Evolutionary conservation across 192 early-diverging fungal species (phyloP).

Genomic region (Entomortierella lignicola): DNA sequence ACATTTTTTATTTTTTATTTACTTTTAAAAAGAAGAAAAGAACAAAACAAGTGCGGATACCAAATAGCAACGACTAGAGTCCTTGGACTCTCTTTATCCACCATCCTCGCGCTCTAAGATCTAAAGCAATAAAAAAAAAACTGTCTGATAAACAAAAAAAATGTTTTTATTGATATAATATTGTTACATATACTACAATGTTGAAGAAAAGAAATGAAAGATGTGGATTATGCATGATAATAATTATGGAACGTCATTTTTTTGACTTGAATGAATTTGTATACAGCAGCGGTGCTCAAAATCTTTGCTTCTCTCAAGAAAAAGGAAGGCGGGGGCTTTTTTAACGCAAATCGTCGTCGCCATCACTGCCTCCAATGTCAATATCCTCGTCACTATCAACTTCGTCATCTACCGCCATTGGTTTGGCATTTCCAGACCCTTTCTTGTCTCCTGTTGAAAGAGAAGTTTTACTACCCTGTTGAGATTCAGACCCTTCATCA

Average conservation of each 20-base stretch:
- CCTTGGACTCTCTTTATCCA: too few species aligned
- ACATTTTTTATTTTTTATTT: constrained; percentile 1
- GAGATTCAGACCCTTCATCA: constrained; percentile 14
- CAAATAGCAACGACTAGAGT: too few species aligned
- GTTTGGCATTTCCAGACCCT: constrained; percentile 5
- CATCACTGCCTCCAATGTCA: constrained; percentile 66
- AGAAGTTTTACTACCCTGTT: constrained; percentile 5
- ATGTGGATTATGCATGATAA: neutral
- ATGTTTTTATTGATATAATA: too few species aligned
- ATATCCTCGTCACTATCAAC: constrained; percentile 65
- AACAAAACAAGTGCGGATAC: too few species aligned
- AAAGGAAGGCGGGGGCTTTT: neutral
- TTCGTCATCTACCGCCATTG: constrained; percentile 33
- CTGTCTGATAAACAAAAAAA: too few species aligned
- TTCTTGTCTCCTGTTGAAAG: constrained; percentile 14
- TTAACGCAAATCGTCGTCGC: constrained; percentile 66
- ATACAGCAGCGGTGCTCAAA: neutral
- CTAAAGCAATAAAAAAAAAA: too few species aligned
- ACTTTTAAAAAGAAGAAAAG: too few species aligned
- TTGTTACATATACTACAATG: constrained; percentile 16
- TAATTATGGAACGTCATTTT: too few species aligned
- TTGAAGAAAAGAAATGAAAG: neutral
- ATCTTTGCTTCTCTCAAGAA: neutral
- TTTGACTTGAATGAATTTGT: constrained; percentile 1
- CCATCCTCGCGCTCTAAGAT: too few species aligned